Evolutionary conservation across 1,284 basidiomycete genomes (phyloP).

Genomic region (Moesziomyces sp.): DNA sequence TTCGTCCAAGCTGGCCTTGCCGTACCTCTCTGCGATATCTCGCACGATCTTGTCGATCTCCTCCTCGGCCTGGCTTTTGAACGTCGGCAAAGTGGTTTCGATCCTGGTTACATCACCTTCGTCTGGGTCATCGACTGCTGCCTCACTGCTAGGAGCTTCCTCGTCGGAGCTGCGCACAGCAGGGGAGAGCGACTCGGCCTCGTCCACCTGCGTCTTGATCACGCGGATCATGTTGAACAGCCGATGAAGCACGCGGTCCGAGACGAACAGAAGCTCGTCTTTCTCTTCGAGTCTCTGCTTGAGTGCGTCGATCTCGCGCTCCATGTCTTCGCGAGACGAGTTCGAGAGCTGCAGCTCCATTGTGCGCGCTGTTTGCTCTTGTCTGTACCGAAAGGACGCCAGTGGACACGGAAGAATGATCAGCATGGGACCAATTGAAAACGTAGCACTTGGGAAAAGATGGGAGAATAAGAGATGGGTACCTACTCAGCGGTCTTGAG

Average conservation of each 20-base stretch:
- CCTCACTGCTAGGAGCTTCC: no score
- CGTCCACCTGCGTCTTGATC: slow-evolving; percentile 26
- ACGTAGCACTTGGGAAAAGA: no score
- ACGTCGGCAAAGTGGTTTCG: background rate
- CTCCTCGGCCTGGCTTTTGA: background rate
- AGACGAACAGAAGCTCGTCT: slow-evolving; percentile 34
- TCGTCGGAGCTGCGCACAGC: slow-evolving; percentile 31
- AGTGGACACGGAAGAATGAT: no score
- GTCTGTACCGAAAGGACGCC: background rate
- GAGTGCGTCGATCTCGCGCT: slow-evolving; percentile 12
- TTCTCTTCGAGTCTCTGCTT: slow-evolving; percentile 11
- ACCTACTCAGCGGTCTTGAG: background rate
- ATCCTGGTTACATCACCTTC: background rate
- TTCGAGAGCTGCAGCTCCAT: slow-evolving; percentile 11
- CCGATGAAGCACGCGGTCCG: slow-evolving; percentile 25
- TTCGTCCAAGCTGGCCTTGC: background rate
- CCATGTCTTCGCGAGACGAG: background rate
- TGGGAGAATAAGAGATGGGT: background rate
- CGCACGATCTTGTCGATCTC: background rate
- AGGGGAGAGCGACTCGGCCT: slow-evolving; percentile 24
- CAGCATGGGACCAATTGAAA: no score
- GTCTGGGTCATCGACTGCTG: no score
- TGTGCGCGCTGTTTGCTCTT: slow-evolving; percentile 3
- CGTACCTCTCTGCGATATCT: background rate
- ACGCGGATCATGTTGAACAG: slow-evolving; percentile 23